Percentiles rank a stretch among this genome's conserved stretches.
phyloP scores from a whole-genome alignment of 2,329 filamentous ascomycete species.

The Sordariomycetes sp. region DNA sequence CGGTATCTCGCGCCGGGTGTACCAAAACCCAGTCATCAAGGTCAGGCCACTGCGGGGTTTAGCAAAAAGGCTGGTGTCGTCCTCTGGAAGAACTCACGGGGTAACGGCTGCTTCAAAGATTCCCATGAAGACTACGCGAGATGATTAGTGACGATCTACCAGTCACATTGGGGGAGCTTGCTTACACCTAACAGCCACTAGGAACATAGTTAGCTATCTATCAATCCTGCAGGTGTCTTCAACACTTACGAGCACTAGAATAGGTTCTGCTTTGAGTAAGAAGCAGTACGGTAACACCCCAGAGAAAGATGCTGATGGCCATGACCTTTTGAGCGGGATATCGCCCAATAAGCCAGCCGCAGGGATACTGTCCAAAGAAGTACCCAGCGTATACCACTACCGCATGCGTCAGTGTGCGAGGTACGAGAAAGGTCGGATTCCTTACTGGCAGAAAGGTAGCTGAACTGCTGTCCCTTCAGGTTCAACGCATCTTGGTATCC shows the following conservation, averaged over 20 bases:
- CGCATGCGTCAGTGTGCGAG: too few relatives aligned
- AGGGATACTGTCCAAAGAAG: constrained; percentile 30
- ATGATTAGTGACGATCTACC: too few relatives aligned
- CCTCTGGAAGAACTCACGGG: not conserved
- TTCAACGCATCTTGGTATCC: constrained; percentile 20
- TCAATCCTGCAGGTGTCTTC: not conserved
- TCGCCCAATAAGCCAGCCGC: constrained; percentile 26
- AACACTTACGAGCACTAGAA: constrained; percentile 9
- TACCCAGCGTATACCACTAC: constrained; percentile 27
- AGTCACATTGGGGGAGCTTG: too few relatives aligned
- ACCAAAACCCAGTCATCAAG: constrained; percentile 24
- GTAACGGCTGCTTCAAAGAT: constrained; percentile 5
- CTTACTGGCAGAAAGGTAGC: constrained; percentile 23
- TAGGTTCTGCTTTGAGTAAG: constrained; percentile 19
- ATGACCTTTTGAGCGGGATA: constrained; percentile 24
- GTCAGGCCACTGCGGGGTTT: constrained; percentile 3
- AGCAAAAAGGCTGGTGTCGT: not conserved
- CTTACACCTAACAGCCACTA: constrained; percentile 3
- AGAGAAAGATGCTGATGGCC: constrained; percentile 17
- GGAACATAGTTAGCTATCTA: not conserved
- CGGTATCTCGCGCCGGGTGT: constrained; percentile 21
- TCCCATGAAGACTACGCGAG: constrained; percentile 4
- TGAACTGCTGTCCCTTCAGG: constrained; percentile 22
- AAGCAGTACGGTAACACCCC: constrained; percentile 22
- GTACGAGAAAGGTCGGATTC: too few relatives aligned